A percentile compares a stretch with the other conserved stretches of the same genome.
Conservation (phyloP, 2,329 filamentous ascomycete species). For the Penicillium rolfsii region DNA sequence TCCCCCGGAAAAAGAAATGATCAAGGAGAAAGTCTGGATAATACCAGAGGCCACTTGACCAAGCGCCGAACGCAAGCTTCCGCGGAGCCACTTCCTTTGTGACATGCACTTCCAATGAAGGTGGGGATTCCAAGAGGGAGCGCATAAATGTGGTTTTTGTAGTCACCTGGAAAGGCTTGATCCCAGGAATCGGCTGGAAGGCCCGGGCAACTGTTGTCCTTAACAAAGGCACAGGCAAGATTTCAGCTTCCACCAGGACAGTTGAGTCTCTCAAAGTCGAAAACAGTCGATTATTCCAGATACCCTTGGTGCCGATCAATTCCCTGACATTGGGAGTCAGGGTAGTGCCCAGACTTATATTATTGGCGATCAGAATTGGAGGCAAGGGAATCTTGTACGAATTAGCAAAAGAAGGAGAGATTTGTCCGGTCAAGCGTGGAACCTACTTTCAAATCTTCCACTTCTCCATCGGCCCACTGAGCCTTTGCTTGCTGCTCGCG, state of each 20-base stretch:
- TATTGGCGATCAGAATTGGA: conserved; percentile 31
- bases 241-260: conserved; percentile 31
- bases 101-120: conserved; percentile 38
- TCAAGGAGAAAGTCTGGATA: conserved; percentile 40
- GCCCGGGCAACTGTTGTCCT: conserved; percentile 36
- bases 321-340: conserved; percentile 35
- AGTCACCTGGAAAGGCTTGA: conserved; percentile 39
- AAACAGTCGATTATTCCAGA: conserved; percentile 34
- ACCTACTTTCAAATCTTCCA: conserved; percentile 34
- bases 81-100: conserved; percentile 36
- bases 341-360: conserved; percentile 40
- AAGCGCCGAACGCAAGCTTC: conserved; percentile 39
- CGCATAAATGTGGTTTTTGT: conserved; percentile 35
- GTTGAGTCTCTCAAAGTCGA: conserved; percentile 39
- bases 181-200: conserved; percentile 37
- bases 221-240: conserved; percentile 39
- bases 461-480: conserved; percentile 31
- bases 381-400: conserved; percentile 36
- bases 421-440: too few species aligned
- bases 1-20: conserved; percentile 29
- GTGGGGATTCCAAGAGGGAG: conserved; percentile 33
- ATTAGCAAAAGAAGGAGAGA: not conserved
- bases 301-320: conserved; percentile 32
- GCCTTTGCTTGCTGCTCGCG: conserved; percentile 29
- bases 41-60: conserved; percentile 42